Evolutionary conservation across 495 filamentous ascomycete genomes (phyloP).

Genomic region (Aspergillus indologenus): DNA sequence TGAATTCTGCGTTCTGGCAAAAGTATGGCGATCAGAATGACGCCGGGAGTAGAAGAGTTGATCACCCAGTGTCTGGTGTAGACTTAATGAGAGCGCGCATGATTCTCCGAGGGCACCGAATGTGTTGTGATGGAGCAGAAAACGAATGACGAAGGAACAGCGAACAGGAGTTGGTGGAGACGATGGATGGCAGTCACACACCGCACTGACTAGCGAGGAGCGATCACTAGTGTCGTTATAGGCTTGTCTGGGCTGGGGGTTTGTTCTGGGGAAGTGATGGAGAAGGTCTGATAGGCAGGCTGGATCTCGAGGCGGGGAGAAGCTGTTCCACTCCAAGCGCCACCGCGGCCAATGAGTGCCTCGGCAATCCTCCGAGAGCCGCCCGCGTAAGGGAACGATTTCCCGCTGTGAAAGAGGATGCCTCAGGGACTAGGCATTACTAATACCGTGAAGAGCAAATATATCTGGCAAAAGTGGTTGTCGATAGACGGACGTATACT

Average conservation of each 20-base stretch:
- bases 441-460: no score
- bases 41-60: background rate
- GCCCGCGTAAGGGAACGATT: background rate
- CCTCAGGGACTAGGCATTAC: no score
- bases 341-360: background rate
- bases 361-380: background rate
- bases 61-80: background rate
- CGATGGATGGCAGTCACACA: background rate
- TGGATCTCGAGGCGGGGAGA: background rate
- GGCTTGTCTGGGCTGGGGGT: background rate
- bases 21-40: background rate
- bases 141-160: background rate
- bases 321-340: background rate
- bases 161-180: background rate
- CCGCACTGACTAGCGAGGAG: background rate
- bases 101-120: background rate
- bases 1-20: background rate
- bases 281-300: constrained; percentile 3
- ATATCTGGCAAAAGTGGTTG: no score
- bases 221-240: background rate
- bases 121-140: background rate
- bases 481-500: no score
- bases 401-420: no score
- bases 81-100: background rate
- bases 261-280: constrained; percentile 7